phyloP scores from a whole-genome alignment of 495 filamentous ascomycete species.

The Margaritispora aquatica region DNA sequence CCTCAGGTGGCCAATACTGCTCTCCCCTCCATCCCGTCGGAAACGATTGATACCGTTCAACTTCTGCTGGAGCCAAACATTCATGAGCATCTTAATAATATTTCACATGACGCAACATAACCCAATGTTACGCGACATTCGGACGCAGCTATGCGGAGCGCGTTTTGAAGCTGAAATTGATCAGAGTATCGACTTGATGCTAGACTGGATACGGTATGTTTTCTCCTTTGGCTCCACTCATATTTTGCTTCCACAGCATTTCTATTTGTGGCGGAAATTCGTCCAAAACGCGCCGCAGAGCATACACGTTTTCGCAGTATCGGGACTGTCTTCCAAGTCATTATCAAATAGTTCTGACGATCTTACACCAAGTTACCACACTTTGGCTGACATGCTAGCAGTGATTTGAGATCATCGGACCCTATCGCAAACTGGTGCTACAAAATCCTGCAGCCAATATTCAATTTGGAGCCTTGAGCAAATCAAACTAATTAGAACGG shows the following conservation, averaged over 20 bases:
- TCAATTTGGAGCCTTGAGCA: conserved; percentile 27
- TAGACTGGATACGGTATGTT: conserved; percentile 43
- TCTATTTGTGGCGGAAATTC: neutral
- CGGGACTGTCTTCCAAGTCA: no score
- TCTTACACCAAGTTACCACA: no score
- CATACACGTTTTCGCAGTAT: no score
- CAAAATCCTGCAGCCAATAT: conserved; percentile 39
- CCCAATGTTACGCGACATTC: conserved; percentile 38
- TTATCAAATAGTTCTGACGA: no score
- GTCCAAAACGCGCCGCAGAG: no score
- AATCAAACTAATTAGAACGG: no score
- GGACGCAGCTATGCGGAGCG: conserved; percentile 34
- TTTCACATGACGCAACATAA: conserved; percentile 44
- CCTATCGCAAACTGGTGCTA: conserved; percentile 45
- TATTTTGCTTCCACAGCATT: neutral
- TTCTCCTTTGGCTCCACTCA: neutral
- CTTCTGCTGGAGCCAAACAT: conserved; percentile 54
- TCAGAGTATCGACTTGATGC: conserved; percentile 39
- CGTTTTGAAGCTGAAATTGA: conserved; percentile 41
- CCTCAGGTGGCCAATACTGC: conserved; percentile 50
- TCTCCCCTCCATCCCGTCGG: conserved; percentile 47
- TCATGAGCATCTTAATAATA: conserved; percentile 49
- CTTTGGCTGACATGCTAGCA: no score
- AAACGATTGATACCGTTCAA: conserved; percentile 51
- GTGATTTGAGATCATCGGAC: conserved; percentile 36